Evolutionary conservation across 352 stramenopile species (phyloP), one percentile per base, ranked within the genome.

Genomic region (Phytopythium helicoides): DNA sequence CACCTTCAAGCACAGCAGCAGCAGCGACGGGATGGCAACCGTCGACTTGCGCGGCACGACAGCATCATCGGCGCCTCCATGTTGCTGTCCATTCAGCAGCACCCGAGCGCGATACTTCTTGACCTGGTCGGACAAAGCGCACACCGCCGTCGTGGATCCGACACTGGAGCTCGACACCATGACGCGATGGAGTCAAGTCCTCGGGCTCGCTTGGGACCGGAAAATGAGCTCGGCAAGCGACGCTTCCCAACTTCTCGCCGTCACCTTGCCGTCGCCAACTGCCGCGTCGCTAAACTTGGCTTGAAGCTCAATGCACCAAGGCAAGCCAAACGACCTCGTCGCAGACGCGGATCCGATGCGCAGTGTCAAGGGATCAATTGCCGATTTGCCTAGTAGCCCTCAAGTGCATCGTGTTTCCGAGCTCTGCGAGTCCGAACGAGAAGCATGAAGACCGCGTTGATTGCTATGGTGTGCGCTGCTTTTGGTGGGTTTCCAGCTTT

Each of bases 31-130:
- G 38, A 87, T 64, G 14, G 40, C 47, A 0, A 55, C 51, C 6
- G 19, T 18, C 8, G 22, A 28, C 22, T 52, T 56, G 1, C 28
- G 39, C 8, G 25, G 47, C 26, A 59, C 41, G 22, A 64, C 61
- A 18, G 28, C 25, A 28, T 84, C 66, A 23, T 47, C 61, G 52
- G 72, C 51, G 49, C 9, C 28, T 33, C 28, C 28, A 9, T 23
- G 33, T 9, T 39, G 26, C 12, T 69, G 50, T 15, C 56, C 48
- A 46, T 64, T 66, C 9, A 69, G 59, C 10, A 92, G 72, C 14
- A 78, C 56, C 9, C 82, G 80, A 22, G 81, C 56, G n/a, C 78
- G 78, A 39, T 92, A 90, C 51, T 88, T 94, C 56, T 87, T 87
- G 15, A 92, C 79, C 40, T 94, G 77, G 56, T 92, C 84, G 11